A percentile compares a stretch with the other conserved stretches of the same genome.
phyloP scores from a whole-genome alignment of 306 rosid genomes.

The Castanea sativa region DNA sequence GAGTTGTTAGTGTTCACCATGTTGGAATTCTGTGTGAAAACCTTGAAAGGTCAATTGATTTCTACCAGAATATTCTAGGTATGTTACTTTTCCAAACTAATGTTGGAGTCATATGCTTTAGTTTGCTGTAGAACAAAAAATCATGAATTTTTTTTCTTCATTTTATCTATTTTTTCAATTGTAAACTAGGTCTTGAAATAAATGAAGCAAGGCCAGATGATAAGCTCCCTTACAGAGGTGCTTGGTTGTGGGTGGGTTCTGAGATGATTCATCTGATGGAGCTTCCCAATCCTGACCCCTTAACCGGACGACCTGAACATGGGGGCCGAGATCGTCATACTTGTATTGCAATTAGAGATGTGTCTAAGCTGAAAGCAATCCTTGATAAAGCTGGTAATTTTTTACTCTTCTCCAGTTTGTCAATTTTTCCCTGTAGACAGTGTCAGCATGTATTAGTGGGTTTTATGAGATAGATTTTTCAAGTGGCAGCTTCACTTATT shows the following conservation, averaged over 20 bases:
- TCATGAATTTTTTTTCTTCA: background rate
- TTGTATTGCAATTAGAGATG: conserved; percentile 73
- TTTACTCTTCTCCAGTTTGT: conserved; percentile 9
- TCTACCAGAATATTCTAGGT: conserved; percentile 86
- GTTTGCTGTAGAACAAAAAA: conserved; percentile 11
- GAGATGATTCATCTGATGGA: conserved; percentile 98
- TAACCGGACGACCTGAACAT: conserved; percentile 81
- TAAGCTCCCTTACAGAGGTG: conserved; percentile 94
- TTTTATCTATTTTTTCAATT: background rate
- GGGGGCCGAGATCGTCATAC: conserved; percentile 96
- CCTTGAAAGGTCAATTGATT: conserved; percentile 78
- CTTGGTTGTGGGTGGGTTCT: conserved; percentile 98
- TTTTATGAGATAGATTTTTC: background rate
- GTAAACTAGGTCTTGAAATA: conserved; percentile 64
- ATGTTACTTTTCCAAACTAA: conserved; percentile 25
- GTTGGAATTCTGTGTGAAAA: conserved; percentile 81
- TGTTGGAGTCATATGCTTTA: background rate
- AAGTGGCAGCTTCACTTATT: background rate
- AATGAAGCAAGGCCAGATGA: conserved; percentile 96
- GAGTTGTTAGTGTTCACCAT: conserved; percentile 83
- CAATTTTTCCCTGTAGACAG: background rate
- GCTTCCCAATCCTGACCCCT: conserved; percentile 95
- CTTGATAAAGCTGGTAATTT: conserved; percentile 73
- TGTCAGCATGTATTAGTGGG: no score
- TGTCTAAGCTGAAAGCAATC: conserved; percentile 75